phyloP scores from a whole-genome alignment of 148 eudicot genomes.

The Vaccinium vitisidaea region DNA sequence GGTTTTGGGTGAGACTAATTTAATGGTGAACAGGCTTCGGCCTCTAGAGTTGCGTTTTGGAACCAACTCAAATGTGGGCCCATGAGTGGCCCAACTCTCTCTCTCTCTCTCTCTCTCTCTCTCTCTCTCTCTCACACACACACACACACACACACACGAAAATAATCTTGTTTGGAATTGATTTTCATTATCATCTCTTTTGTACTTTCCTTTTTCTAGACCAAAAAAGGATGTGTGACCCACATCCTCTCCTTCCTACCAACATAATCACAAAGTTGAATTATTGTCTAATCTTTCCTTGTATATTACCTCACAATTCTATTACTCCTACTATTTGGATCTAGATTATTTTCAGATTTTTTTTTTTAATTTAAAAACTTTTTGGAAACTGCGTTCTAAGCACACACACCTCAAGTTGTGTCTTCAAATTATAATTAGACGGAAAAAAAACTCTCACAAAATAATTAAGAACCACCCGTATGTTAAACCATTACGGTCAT shows the following conservation, averaged over 20 bases:
- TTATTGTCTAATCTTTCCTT: conserved; percentile 9
- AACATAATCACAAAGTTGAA: conserved; percentile 2
- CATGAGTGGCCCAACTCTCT: background rate
- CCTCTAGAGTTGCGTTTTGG: background rate
- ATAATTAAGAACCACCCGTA: background rate
- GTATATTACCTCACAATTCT: background rate
- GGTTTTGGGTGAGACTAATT: conserved; percentile 21
- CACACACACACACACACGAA: no score
- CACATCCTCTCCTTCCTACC: conserved; percentile 17
- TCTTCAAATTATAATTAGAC: background rate
- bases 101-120: background rate
- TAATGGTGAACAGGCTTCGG: conserved; percentile 1
- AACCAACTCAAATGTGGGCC: conserved; percentile 21
- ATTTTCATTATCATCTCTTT: conserved; percentile 11
- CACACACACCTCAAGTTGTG: background rate
- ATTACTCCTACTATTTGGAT: background rate
- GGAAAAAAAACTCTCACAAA: background rate
- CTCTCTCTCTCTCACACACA: no score
- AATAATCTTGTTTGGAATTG: conserved; percentile 15
- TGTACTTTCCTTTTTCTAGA: background rate
- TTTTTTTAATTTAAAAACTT: background rate
- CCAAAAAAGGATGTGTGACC: conserved; percentile 15
- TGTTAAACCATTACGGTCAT: background rate
- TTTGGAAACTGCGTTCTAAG: background rate
- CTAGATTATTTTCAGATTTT: background rate